Conservation (phyloP, 345 rosid genomes). For the Brassica nigra region DNA sequence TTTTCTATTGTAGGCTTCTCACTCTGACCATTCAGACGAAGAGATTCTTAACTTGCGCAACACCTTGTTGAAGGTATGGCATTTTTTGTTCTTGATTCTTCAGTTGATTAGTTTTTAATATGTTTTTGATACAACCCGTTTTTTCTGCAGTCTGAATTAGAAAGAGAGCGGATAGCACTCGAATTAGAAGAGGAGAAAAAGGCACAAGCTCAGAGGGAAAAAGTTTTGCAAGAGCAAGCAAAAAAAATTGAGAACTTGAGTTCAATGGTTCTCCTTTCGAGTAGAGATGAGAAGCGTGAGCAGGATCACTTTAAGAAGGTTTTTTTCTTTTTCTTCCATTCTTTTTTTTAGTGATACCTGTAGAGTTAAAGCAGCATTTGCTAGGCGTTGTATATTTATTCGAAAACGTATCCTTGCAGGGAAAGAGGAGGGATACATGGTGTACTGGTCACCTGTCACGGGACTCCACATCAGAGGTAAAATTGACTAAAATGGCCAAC, state of each 20-base stretch:
- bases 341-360: not conserved
- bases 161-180: conserved; percentile 87
- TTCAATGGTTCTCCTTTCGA: conserved; percentile 82
- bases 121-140: not conserved
- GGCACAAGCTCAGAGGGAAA: conserved; percentile 91
- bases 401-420: conserved; percentile 44
- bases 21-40: conserved; percentile 80
- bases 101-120: conserved; percentile 10
- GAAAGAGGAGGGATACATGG: conserved; percentile 93
- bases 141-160: conserved; percentile 73
- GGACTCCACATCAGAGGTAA: conserved; percentile 47
- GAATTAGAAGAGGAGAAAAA: conserved; percentile 97
- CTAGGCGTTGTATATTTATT: not conserved
- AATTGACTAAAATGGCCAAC: conserved; percentile 2
- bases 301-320: conserved; percentile 69
- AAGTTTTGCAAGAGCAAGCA: conserved; percentile 89
- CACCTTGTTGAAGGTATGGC: conserved; percentile 76
- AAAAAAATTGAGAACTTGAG: conserved; percentile 85
- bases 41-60: conserved; percentile 91
- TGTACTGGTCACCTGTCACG: conserved; percentile 67
- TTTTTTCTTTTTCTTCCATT: conserved; percentile 24
- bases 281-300: conserved; percentile 66
- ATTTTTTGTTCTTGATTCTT: conserved; percentile 20
- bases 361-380: conserved; percentile 5
- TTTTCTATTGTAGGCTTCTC: conserved; percentile 61